Percentiles rank a stretch among this genome's conserved stretches.
Conservation (phyloP, 78 protist genomes). For the Bodo saltans region DNA sequence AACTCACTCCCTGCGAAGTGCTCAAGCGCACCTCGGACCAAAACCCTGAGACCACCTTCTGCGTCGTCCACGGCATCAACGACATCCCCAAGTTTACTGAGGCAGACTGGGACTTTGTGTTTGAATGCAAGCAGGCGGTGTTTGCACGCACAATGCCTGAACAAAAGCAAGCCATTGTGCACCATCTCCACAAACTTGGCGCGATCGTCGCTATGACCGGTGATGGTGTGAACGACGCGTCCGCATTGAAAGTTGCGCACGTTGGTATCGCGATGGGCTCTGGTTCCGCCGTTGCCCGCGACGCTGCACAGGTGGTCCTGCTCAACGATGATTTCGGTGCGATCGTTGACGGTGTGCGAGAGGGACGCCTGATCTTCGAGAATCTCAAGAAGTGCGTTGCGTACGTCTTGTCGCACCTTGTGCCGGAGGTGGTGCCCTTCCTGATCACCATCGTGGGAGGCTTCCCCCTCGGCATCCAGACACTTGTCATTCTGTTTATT, state of each 20-base stretch:
- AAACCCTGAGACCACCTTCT: not conserved
- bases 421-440: slow-evolving; percentile 91
- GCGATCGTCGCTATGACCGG: slow-evolving; percentile 40
- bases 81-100: not conserved
- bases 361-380: slow-evolving; percentile 90
- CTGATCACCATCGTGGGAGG: slow-evolving; percentile 60
- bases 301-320: slow-evolving; percentile 91
- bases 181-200: slow-evolving; percentile 22
- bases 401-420: slow-evolving; percentile 82
- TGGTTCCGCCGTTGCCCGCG: slow-evolving; percentile 90
- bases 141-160: slow-evolving; percentile 39
- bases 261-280: slow-evolving; percentile 90
- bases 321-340: slow-evolving; percentile 90
- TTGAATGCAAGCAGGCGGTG: slow-evolving; percentile 28
- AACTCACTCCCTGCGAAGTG: too few species aligned
- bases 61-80: not conserved
- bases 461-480: slow-evolving; percentile 80
- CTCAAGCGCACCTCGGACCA: slow-evolving; percentile 1
- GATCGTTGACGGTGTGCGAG: slow-evolving; percentile 83
- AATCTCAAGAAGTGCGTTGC: slow-evolving; percentile 89
- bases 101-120: not conserved
- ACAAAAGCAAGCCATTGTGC: slow-evolving; percentile 34
- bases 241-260: slow-evolving; percentile 79
- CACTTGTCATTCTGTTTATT: slow-evolving; percentile 76
- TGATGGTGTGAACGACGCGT: slow-evolving; percentile 47